These are phyloP conservation scores for Chlamydomonas schloesseri DNA, from an alignment of 139 green algal species.

Conservation along the genomic window DNA sequence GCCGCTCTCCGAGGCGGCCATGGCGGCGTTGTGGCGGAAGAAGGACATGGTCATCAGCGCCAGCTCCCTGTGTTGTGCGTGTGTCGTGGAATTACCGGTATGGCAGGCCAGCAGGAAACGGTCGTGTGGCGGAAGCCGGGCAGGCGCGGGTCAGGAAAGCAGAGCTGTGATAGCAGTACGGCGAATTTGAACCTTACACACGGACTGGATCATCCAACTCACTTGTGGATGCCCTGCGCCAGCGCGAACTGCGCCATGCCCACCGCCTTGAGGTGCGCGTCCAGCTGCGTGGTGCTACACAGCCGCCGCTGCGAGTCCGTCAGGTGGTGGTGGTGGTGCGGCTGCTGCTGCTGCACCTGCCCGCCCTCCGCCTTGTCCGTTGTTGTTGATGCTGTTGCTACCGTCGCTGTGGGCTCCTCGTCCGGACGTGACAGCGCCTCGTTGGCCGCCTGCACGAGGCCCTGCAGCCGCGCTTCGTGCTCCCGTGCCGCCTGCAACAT, in stretches of 20 bases:
- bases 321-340: slow-evolving; percentile 50
- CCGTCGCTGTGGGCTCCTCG: background rate
- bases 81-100: too few species aligned
- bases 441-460: slow-evolving; percentile 14
- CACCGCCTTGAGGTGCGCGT: slow-evolving; percentile 61
- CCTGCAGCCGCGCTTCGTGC: background rate
- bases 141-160: too few species aligned
- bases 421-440: background rate
- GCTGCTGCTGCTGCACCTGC: background rate
- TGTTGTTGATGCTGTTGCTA: background rate
- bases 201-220: too few species aligned
- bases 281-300: slow-evolving; percentile 57
- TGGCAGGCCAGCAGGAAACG: too few species aligned
- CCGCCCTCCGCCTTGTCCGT: background rate
- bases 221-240: slow-evolving; percentile 50
- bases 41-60: slow-evolving; percentile 35
- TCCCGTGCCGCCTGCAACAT: too few species aligned
- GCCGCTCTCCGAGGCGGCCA: background rate
- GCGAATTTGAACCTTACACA: too few species aligned
- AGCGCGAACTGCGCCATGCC: slow-evolving; percentile 68
- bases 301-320: slow-evolving; percentile 39
- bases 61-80: slow-evolving; percentile 41
- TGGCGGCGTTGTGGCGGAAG: background rate
- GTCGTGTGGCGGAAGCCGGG: too few species aligned
- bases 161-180: too few species aligned